A percentile compares a stretch with the other conserved stretches of the same genome.
Evolutionary conservation across 257 asterid genomes (phyloP).

Genomic region (Leonotis leonurus): DNA sequence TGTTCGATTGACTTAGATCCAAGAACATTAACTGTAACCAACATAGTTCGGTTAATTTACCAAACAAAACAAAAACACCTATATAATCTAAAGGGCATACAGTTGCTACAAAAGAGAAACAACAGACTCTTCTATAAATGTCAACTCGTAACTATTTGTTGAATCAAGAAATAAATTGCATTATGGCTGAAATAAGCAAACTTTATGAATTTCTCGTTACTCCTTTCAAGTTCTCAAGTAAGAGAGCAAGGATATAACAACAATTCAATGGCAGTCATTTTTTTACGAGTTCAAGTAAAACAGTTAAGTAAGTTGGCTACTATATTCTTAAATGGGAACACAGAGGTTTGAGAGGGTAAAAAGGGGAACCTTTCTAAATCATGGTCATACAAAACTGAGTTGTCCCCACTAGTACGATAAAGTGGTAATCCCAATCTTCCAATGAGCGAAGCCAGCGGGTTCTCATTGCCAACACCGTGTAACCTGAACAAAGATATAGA

Average conservation of each 20-base stretch:
- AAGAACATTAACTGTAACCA: neutral
- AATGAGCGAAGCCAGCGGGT: conserved; percentile 85
- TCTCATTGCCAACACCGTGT: conserved; percentile 94
- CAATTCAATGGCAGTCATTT: neutral
- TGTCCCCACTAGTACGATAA: conserved; percentile 95
- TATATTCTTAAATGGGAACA: neutral
- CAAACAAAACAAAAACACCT: neutral
- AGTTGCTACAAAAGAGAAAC: neutral
- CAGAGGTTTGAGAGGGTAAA: neutral
- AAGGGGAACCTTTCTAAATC: conserved; percentile 77
- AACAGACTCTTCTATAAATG: neutral
- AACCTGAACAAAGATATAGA: conserved; percentile 47
- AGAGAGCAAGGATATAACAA: neutral
- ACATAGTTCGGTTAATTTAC: neutral
- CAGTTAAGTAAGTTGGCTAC: neutral
- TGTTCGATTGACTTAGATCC: neutral
- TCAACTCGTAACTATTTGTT: neutral
- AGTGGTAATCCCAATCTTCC: conserved; percentile 93
- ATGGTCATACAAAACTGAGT: conserved; percentile 95
- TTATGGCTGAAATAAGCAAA: neutral
- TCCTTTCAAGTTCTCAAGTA: conserved; percentile 2
- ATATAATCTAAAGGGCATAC: too few relatives aligned
- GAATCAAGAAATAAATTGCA: neutral
- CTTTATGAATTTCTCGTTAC: neutral
- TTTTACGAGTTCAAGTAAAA: neutral